phyloP scores from a whole-genome alignment of 106 monocot species.

The Dioscorea zingiberensis region DNA sequence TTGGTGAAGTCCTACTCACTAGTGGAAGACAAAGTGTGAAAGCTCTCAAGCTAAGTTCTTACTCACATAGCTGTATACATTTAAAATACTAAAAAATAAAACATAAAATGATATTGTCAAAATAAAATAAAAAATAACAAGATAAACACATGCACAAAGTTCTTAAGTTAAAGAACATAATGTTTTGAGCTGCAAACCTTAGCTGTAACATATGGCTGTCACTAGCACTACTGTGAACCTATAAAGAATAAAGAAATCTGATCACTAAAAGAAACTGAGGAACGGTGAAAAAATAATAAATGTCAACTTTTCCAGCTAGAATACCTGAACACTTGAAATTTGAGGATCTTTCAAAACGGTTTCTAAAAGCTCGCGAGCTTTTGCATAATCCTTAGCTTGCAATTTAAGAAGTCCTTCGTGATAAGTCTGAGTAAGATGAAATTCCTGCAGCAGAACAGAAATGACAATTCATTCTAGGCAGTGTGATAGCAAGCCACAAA shows the following conservation, averaged over 20 bases:
- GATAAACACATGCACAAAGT: no score
- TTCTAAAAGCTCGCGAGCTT: constrained; percentile 80
- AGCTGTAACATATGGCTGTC: constrained; percentile 82
- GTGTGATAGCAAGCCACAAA: not conserved
- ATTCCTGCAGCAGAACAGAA: constrained; percentile 42
- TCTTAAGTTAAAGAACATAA: no score
- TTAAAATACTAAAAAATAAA: no score
- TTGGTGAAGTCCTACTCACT: no score
- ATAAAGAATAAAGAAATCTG: constrained; percentile 1
- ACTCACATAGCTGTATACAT: no score
- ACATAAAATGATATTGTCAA: no score
- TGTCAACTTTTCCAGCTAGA: not conserved
- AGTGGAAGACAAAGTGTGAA: no score
- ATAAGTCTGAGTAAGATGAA: constrained; percentile 90
- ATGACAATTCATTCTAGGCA: not conserved
- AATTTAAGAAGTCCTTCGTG: constrained; percentile 89
- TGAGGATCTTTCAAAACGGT: constrained; percentile 84
- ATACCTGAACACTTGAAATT: constrained; percentile 53
- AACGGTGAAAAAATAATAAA: not conserved
- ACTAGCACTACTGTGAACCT: constrained; percentile 38
- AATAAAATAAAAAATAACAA: no score
- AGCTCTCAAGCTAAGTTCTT: no score
- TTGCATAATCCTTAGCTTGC: constrained; percentile 69
- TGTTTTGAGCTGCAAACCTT: constrained; percentile 26
- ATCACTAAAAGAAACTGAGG: constrained; percentile 3